Conservation (phyloP, 2,329 filamentous ascomycete genomes). For the Cadophora sp. region DNA sequence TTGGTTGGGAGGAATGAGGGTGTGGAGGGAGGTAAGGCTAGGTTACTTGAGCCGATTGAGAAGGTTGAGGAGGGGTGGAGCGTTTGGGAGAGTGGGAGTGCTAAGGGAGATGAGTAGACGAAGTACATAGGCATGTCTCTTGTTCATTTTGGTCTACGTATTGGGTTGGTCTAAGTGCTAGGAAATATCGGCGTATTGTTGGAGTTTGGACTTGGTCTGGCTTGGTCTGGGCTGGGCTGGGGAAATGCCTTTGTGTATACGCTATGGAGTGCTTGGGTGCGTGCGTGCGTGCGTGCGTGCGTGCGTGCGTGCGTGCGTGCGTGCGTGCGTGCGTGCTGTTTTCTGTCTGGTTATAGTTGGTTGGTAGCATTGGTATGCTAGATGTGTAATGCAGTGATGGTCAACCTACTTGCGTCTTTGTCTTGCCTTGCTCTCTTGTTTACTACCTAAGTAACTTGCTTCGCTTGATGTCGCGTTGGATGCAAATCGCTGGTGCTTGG, state of each 20-base stretch:
- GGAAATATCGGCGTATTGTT: not conserved
- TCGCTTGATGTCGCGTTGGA: not conserved
- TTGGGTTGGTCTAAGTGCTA: not conserved
- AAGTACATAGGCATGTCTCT: not conserved
- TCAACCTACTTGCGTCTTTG: not conserved
- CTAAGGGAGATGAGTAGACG: conserved; percentile 56
- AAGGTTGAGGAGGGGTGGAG: conserved; percentile 67
- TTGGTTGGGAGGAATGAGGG: conserved; percentile 47
- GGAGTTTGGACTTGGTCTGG: not conserved
- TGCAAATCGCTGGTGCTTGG: not conserved
- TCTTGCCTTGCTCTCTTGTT: no score
- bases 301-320: not conserved
- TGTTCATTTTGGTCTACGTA: not conserved
- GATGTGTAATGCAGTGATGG: conserved; percentile 10
- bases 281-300: not conserved
- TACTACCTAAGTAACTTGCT: not conserved
- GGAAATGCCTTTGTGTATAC: not conserved
- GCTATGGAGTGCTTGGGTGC: not conserved
- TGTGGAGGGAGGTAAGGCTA: conserved; percentile 50
- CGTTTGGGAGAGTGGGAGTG: conserved; percentile 74
- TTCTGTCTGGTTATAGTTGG: conserved; percentile 13
- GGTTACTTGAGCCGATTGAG: conserved; percentile 60
- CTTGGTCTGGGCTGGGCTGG: conserved; percentile 1
- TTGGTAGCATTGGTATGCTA: not conserved
- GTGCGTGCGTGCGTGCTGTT: not conserved